These are phyloP conservation scores for Physcomitrium patens DNA, from an alignment of 225 moss, liverwort and hornwort species.

Conservation along the genomic window DNA sequence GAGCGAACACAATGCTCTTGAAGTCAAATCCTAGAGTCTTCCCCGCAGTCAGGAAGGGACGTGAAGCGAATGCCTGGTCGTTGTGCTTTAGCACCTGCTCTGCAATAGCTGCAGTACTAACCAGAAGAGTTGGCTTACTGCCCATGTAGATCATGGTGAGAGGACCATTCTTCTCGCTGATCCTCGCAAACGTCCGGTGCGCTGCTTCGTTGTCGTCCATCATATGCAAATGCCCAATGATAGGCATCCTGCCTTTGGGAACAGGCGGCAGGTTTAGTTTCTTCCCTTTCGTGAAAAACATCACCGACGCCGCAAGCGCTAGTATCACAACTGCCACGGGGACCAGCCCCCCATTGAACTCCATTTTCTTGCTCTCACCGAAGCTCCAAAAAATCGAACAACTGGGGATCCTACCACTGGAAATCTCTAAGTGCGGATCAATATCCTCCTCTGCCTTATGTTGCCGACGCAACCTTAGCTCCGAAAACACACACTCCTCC, in stretches of 20 bases:
- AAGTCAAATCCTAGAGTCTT: constrained; percentile 52
- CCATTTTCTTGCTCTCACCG: constrained; percentile 25
- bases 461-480: too few species aligned
- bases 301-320: constrained; percentile 7
- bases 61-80: constrained; percentile 59
- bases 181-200: constrained; percentile 54
- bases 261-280: constrained; percentile 52
- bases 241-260: constrained; percentile 43
- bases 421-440: too few species aligned
- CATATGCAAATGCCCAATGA: constrained; percentile 47
- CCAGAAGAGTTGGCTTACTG: constrained; percentile 35
- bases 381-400: too few species aligned
- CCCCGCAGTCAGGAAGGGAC: constrained; percentile 47
- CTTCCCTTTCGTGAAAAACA: background rate
- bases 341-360: constrained; percentile 3
- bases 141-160: constrained; percentile 59
- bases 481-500: too few species aligned
- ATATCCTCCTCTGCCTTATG: too few species aligned
- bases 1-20: constrained; percentile 51
- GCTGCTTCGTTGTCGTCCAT: constrained; percentile 61
- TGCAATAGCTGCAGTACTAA: constrained; percentile 61
- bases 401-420: too few species aligned
- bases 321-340: constrained; percentile 13
- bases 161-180: constrained; percentile 40
- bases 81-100: constrained; percentile 59